Base-by-base conservation (phyloP, 192 early-diverging fungal genomes). In the Entophlyctis luteolus region DNA sequence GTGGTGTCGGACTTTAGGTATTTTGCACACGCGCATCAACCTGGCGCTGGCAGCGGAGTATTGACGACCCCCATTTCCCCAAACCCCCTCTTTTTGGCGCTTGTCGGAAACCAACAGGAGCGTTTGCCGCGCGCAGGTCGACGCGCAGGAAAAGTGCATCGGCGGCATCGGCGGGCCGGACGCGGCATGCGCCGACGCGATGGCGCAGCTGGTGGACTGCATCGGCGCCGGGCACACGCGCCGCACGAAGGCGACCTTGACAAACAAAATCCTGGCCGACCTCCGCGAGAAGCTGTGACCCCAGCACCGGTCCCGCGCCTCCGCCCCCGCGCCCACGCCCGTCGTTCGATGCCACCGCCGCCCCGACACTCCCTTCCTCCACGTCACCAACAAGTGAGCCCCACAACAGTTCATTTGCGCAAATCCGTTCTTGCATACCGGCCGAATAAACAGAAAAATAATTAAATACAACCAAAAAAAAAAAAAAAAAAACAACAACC, bases 61-160 rank as follows among this genome's bases (percentile, higher is more conserved):
- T n/a, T n/a, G n/a, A n/a, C n/a, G n/a, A n/a, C n/a, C n/a, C n/a
- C n/a, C n/a, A 14, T n/a, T 45, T 45, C 12, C 42, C 42, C 12
- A 10, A 45, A n/a, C n/a, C 42, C 42, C n/a, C n/a, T 52, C 50
- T 52, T 14, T 52, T 52, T 52, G 10, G 8, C 14, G 6, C n/a
- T 22, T 52, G 10, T 22, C n/a, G 22, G 0, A 25, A 14, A 16
- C 23, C 45, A 23, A 10, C 31, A 66, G 63, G 20, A 20, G 23
- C 27, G 35, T 52, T 38, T 66, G 63, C 50, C 22, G 52, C 33
- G 25, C 22, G 3, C 48, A 66, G 23, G 35, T 66, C 27, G 50
- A 10, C 12, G 20, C 23, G 18, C 63, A 66, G 28, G 63, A 66
- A 54, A 37, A 54, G 22, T 66, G 63, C 36, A 66, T 66, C 31